These are phyloP conservation scores for Apodospora peruviana DNA, from an alignment of 495 filamentous ascomycete species.

Conservation along the genomic window DNA sequence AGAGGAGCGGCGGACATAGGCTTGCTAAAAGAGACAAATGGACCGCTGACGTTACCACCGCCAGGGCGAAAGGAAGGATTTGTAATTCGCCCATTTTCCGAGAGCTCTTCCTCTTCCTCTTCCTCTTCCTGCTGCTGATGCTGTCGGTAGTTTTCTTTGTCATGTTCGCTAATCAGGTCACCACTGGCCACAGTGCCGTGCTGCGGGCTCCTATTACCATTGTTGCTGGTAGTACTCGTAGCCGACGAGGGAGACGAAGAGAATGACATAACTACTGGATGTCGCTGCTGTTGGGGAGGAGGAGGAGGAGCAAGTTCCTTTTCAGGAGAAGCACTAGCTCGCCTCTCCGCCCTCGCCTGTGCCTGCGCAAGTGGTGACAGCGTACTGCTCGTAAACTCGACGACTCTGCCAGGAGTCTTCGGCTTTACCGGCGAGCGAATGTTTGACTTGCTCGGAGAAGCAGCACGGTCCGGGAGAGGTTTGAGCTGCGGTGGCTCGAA, in stretches of 20 bases:
- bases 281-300: neutral
- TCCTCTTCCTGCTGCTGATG: neutral
- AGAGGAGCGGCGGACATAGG: no score
- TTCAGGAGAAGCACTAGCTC: constrained; percentile 16
- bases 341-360: constrained; percentile 19
- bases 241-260: neutral
- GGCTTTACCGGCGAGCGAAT: constrained; percentile 47
- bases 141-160: neutral
- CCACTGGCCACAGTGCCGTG: no score
- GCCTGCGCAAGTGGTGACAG: constrained; percentile 31
- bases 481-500: constrained; percentile 8
- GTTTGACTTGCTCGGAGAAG: constrained; percentile 46
- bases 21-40: no score
- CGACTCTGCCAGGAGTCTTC: constrained; percentile 41
- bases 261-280: neutral
- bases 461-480: constrained; percentile 25
- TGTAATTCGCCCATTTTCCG: no score
- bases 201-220: neutral
- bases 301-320: constrained; percentile 1
- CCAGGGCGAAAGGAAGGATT: no score
- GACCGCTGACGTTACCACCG: no score
- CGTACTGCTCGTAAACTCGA: constrained; percentile 39
- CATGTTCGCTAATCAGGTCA: neutral
- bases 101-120: constrained; percentile 1
- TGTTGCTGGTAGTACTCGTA: constrained; percentile 12